Evolutionary conservation across 257 asterid species (phyloP), one percentile per base, ranked within the genome.

Genomic region (Nicotiana obtusifolia): DNA sequence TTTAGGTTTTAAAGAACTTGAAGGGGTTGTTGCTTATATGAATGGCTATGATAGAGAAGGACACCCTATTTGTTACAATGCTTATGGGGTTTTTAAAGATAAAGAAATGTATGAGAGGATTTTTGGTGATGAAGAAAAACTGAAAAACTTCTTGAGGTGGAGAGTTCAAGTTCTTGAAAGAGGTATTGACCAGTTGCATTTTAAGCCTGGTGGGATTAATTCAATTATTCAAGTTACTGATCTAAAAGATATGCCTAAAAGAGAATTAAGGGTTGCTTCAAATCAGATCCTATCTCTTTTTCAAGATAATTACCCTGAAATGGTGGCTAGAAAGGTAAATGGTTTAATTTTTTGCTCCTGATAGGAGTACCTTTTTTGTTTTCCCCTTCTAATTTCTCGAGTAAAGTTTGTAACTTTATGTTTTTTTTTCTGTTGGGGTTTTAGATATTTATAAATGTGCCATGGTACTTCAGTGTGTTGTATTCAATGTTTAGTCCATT

Each of bases 401-500:
- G 22, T 3, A 76, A 52, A 76, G 22, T 26, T 81, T 73, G 5
- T 19, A 47, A 41, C 8, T n/a, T 31, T 4, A 11, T 31, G n/a
- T 30, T 30, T 83, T 54, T 76, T 22, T 4, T 30, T 30, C 28
- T 26, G 28, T 26, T 26, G 28, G 28, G 28, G 28, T 30, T 86
- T 83, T 86, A 94, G 98, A 91, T 94, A 82, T 94, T 94, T 81
- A 83, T 94, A 83, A 94, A 94, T 62, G 98, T 94, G 79, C 97
- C 98, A 52, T 95, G 99, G 99, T 95, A 94, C 90, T 95, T 95
- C 77, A 94, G 93, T 82, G 75, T 95, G 92, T 11, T 95, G 88
- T 95, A 95, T 81, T 91, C 98, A 13, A 89, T 95, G 97, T 90
- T 95, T n/a, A 92, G 98, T 83, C 98, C 97, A 31, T 95, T 95